Percentiles rank a stretch among this genome's conserved stretches.
phyloP scores from a whole-genome alignment of 1,284 basidiomycete genomes.

The Trametes sp. region DNA sequence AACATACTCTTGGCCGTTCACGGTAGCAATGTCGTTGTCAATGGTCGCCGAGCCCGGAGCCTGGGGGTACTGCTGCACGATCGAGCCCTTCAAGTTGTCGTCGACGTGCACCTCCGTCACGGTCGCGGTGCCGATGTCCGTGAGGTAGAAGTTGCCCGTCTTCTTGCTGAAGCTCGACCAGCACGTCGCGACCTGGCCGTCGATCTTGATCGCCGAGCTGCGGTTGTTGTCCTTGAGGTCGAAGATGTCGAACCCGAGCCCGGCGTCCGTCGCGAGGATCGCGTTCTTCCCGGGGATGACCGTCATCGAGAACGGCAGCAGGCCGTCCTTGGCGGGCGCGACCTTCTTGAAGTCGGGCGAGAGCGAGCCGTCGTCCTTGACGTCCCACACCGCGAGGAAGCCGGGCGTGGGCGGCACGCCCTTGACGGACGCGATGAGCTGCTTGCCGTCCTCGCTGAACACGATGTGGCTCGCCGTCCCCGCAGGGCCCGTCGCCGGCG shows the following conservation, averaged over 20 bases:
- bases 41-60: slow-evolving; percentile 50
- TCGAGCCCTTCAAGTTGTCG: slow-evolving; percentile 50
- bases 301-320: slow-evolving; percentile 57
- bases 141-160: slow-evolving; percentile 59
- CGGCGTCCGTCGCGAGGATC: slow-evolving; percentile 55
- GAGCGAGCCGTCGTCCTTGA: slow-evolving; percentile 49
- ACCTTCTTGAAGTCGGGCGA: slow-evolving; percentile 49
- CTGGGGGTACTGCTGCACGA: slow-evolving; percentile 58
- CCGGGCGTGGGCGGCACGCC: slow-evolving; percentile 52
- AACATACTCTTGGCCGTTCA: slow-evolving; percentile 55
- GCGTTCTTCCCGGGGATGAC: slow-evolving; percentile 55
- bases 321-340: slow-evolving; percentile 46
- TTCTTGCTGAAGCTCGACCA: slow-evolving; percentile 55
- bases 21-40: slow-evolving; percentile 53
- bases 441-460: slow-evolving; percentile 52
- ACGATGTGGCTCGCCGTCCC: slow-evolving; percentile 52
- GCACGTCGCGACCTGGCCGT: slow-evolving; percentile 55
- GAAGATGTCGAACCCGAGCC: slow-evolving; percentile 54
- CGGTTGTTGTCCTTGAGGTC: slow-evolving; percentile 44
- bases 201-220: slow-evolving; percentile 47
- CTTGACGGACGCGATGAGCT: slow-evolving; percentile 57
- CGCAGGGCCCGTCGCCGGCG: slow-evolving; percentile 47
- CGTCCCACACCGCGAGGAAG: slow-evolving; percentile 57
- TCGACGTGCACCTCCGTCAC: slow-evolving; percentile 58
- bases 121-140: slow-evolving; percentile 51